Conservation (phyloP, 225 moss, liverwort and hornwort species). For the Sphagnum contortum region DNA sequence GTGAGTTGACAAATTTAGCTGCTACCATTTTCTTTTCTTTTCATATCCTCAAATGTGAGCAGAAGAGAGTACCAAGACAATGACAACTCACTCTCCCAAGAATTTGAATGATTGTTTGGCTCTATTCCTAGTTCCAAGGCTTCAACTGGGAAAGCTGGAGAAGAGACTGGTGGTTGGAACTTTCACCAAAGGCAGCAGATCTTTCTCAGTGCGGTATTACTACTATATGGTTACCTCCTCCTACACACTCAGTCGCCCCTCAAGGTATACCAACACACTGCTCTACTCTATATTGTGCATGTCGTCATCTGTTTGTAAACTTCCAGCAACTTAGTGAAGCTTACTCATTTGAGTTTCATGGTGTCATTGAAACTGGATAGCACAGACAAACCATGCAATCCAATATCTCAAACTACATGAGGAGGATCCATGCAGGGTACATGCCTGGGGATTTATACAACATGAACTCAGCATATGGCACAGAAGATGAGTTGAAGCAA, state of each 20-base stretch:
- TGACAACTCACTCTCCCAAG: too few relatives aligned
- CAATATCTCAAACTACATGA: not conserved
- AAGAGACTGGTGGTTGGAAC: slow-evolving; percentile 74
- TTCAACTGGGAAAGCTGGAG: slow-evolving; percentile 93
- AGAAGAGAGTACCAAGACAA: too few relatives aligned
- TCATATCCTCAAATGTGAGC: too few relatives aligned
- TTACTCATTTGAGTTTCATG: not conserved
- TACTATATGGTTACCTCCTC: slow-evolving; percentile 78
- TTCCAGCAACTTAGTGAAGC: too few relatives aligned
- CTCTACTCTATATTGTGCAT: too few relatives aligned
- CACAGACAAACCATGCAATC: not conserved
- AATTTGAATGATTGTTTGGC: too few relatives aligned
- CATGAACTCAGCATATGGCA: slow-evolving; percentile 77
- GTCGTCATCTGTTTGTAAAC: too few relatives aligned
- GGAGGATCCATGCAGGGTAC: slow-evolving; percentile 46
- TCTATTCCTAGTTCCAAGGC: slow-evolving; percentile 61
- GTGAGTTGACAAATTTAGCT: too few relatives aligned
- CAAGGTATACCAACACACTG: slow-evolving; percentile 37
- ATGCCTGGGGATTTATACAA: slow-evolving; percentile 88
- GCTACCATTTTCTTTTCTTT: not conserved
- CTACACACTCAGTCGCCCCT: slow-evolving; percentile 73
- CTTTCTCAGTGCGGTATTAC: slow-evolving; percentile 73
- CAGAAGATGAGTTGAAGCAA: slow-evolving; percentile 67
- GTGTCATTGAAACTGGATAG: not conserved
- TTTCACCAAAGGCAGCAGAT: slow-evolving; percentile 68